Evolutionary conservation across 139 green algal genomes (phyloP), one percentile per base, ranked within the genome.

Genomic region (Tetradesmus obliquus): DNA sequence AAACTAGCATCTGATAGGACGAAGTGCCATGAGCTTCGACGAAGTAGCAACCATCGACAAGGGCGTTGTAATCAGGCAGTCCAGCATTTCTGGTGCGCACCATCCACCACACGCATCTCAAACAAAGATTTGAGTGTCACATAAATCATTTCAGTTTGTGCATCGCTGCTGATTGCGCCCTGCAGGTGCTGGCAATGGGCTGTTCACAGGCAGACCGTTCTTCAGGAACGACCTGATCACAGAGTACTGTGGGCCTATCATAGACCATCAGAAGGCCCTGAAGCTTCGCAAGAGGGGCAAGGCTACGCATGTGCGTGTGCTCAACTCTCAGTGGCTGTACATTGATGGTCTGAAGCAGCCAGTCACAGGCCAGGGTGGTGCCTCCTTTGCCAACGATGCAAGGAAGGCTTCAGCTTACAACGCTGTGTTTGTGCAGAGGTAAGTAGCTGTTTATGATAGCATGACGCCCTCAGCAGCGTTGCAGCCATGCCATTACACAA

Each of bases 321-420:
- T 92, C 45, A 92, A 92, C 60, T 83, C 60, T 51, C 69, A 84
- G 81, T 55, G 62, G 19, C 80, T 88, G 80, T 92, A 92, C 81
- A 92, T 92, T 55, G 89, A 92, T 71, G 89, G 89, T 51, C 7
- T 92, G 9, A 92, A 92, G 81, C 60, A 88, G 89, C 89, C 89
- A 7, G n/a, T 72, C 17, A 8, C 51, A 10, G 89, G 89, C 12
- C 62, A 58, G 32, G 89, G 89, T 13, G 89, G 80, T 20, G 89
- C 81, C 19, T 92, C 89, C 12, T 92, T 92, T 72, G 89, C 89
- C 32, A 92, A 92, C 62, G 89, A 92, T 71, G 89, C 89, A 20
- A 81, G 89, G 32, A 53, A 92, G 58, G 22, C 51, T 8, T n/a
- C 55, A 24, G 19, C 79, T 24, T 88, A 81, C 80, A 92, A 92